These are phyloP conservation scores for Hyphopichia fennica DNA, from an alignment of 1,139 yeast genomes.

Conservation along the genomic window DNA sequence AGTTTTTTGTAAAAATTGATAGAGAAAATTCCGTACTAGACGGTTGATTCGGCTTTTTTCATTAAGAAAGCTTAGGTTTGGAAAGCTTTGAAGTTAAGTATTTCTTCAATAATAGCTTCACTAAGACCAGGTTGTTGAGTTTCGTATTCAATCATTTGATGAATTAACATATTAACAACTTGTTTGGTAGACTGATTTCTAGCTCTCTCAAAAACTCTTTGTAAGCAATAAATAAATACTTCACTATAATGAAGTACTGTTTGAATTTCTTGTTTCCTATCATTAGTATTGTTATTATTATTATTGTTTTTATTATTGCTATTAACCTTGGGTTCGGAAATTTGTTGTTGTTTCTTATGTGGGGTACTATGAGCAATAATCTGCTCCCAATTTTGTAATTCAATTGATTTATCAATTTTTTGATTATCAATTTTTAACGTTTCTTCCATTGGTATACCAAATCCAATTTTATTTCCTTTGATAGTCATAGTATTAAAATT, in stretches of 20 bases:
- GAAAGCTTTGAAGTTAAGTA: constrained; percentile 3
- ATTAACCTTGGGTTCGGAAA: background rate
- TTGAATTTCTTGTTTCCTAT: background rate
- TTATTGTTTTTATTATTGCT: background rate
- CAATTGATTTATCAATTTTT: background rate
- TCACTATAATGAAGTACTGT: background rate
- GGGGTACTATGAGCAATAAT: background rate
- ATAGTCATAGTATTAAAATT: constrained; percentile 14
- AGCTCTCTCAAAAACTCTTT: constrained; percentile 51
- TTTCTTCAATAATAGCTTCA: constrained; percentile 65
- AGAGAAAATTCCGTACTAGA: no score
- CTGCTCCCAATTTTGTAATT: background rate
- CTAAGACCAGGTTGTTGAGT: constrained; percentile 58
- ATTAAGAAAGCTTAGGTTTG: no score
- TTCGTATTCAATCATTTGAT: constrained; percentile 45
- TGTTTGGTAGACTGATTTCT: constrained; percentile 43
- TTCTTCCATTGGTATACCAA: no score
- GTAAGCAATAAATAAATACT: constrained; percentile 35
- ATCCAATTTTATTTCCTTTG: no score
- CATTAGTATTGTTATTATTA: background rate
- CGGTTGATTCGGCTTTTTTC: no score
- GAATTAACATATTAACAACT: constrained; percentile 42
- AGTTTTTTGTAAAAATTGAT: no score
- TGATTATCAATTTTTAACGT: background rate
- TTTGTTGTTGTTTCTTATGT: background rate